Conservation (phyloP, 148 eudicot genomes). For the Vaccinium corymbosum region DNA sequence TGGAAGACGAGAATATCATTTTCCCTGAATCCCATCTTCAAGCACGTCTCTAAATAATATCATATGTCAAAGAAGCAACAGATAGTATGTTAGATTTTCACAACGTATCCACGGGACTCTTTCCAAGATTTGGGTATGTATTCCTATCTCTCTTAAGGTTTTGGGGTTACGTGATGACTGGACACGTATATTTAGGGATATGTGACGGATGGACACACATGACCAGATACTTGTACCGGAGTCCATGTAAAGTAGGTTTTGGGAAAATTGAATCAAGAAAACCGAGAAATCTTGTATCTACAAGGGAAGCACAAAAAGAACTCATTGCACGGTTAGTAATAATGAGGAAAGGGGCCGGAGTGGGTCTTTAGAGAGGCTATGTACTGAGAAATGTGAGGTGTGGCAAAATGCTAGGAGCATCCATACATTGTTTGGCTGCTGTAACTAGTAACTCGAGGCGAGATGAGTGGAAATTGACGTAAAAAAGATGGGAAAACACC, state of each 20-base stretch:
- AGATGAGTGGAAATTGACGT: constrained; percentile 45
- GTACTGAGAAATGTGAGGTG: neutral
- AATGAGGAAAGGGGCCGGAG: neutral
- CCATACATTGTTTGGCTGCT: neutral
- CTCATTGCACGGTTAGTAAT: neutral
- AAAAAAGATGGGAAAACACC: constrained; percentile 43
- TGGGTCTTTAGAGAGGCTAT: neutral
- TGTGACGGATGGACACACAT: neutral
- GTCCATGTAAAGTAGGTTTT: too few relatives aligned
- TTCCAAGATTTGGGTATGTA: neutral
- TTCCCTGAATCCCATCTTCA: neutral
- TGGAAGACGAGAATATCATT: neutral
- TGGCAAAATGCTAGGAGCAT: neutral
- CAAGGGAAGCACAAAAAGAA: neutral
- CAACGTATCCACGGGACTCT: too few relatives aligned
- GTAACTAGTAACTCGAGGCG: constrained; percentile 8
- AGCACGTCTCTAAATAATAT: neutral
- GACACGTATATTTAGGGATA: neutral
- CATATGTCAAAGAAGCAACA: too few relatives aligned
- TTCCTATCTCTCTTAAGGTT: neutral
- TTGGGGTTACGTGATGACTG: neutral
- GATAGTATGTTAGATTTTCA: too few relatives aligned
- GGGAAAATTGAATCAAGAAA: neutral
- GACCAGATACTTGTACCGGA: neutral
- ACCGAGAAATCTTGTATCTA: neutral